Conservation (phyloP, 345 rosid genomes). For the Gossypium australe region DNA sequence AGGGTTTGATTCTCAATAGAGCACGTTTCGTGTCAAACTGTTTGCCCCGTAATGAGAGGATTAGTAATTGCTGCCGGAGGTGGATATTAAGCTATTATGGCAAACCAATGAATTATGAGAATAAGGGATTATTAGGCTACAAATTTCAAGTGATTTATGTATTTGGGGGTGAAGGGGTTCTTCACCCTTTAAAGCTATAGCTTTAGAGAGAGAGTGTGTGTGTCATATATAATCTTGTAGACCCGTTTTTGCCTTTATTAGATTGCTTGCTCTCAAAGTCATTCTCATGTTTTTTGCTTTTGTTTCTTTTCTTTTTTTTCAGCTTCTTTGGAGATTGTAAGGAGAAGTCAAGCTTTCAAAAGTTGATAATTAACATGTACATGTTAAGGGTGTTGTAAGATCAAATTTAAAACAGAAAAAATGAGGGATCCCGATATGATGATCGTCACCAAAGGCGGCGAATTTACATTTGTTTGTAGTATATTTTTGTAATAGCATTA, state of each 20-base stretch:
- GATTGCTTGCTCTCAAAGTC: constrained; percentile 57
- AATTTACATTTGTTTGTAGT: constrained; percentile 31
- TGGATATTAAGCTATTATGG: no score
- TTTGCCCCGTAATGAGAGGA: no score
- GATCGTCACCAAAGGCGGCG: constrained; percentile 25
- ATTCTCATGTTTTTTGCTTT: background rate
- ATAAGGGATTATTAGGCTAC: background rate
- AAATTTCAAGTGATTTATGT: background rate
- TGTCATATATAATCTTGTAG: background rate
- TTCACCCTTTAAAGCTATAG: background rate
- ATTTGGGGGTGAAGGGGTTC: background rate
- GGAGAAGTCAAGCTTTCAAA: constrained; percentile 27
- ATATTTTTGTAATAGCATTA: constrained; percentile 21
- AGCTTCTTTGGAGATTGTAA: constrained; percentile 23
- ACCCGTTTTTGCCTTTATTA: constrained; percentile 17
- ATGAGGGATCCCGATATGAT: constrained; percentile 64
- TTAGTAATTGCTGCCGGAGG: no score
- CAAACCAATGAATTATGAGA: background rate
- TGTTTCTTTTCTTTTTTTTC: background rate
- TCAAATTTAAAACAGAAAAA: constrained; percentile 16
- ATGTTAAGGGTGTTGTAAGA: constrained; percentile 33
- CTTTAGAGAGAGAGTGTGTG: background rate
- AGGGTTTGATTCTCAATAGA: no score
- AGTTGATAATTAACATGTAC: constrained; percentile 22
- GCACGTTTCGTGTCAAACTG: no score